Percentiles rank a stretch among this genome's conserved stretches.
These are phyloP conservation scores for Solanum bulbocastanum DNA, from an alignment of 257 asterid species.

Conservation along the genomic window DNA sequence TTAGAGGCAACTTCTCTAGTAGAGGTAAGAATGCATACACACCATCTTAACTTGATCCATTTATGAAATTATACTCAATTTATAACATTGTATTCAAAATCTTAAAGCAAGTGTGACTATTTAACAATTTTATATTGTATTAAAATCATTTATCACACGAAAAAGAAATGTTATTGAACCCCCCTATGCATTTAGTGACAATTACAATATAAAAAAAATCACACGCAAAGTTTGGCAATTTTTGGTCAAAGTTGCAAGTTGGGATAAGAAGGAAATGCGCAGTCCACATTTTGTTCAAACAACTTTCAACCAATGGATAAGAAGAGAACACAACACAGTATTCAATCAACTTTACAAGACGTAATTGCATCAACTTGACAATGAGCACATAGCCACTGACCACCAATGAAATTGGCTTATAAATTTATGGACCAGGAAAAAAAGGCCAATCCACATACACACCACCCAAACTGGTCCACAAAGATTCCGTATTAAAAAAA, in stretches of 20 bases:
- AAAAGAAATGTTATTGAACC: not conserved
- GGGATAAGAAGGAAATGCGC: not conserved
- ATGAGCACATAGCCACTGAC: not conserved
- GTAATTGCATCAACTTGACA: not conserved
- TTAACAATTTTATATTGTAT: no score
- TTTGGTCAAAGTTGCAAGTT: not conserved
- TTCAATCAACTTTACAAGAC: not conserved
- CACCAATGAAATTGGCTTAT: constrained; percentile 16
- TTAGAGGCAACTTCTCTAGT: no score
- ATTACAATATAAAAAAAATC: not conserved
- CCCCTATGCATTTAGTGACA: not conserved
- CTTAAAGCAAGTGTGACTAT: no score
- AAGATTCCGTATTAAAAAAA: not conserved
- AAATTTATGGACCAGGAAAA: constrained; percentile 6
- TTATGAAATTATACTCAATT: no score
- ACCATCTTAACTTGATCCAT: no score
- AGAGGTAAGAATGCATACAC: no score
- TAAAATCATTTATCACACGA: no score
- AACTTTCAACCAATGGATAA: not conserved
- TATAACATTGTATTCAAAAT: not conserved
- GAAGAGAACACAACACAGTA: not conserved
- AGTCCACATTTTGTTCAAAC: not conserved
- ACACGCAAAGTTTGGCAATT: not conserved
- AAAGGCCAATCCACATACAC: not conserved
- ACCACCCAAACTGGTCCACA: not conserved